phyloP scores from a whole-genome alignment of 768 basidiomycete genomes.

The Crucibulum laeve region DNA sequence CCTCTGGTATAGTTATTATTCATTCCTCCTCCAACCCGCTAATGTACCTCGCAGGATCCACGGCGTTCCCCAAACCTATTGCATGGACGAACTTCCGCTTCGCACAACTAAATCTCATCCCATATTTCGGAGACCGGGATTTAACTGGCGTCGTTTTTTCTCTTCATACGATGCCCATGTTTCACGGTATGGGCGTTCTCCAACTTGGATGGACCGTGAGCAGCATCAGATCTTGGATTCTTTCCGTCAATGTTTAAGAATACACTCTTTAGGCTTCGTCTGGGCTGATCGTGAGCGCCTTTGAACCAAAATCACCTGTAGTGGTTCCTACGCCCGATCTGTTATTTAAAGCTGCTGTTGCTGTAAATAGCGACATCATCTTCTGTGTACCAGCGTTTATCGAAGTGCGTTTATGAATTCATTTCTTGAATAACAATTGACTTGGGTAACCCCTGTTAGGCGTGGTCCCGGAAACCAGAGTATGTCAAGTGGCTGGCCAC shows the following conservation, averaged over 20 bases:
- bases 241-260: conserved; percentile 15
- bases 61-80: conserved; percentile 17
- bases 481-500: conserved; percentile 1
- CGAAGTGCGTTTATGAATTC: conserved; percentile 16
- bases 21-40: background rate
- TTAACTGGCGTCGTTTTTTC: conserved; percentile 16
- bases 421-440: background rate
- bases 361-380: conserved; percentile 14
- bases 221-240: too few species aligned
- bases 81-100: conserved; percentile 9
- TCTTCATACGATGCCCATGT: conserved; percentile 24
- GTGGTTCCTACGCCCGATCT: conserved; percentile 22
- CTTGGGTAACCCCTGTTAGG: conserved; percentile 1
- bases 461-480: conserved; percentile 10
- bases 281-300: conserved; percentile 21
- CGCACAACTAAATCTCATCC: conserved; percentile 9
- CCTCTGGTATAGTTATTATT: background rate
- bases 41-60: conserved; percentile 8
- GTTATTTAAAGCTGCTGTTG: conserved; percentile 18
- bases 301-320: conserved; percentile 21
- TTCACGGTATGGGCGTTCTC: conserved; percentile 24
- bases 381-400: conserved; percentile 25
- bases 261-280: conserved; percentile 13
- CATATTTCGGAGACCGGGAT: conserved; percentile 19
- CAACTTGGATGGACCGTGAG: conserved; percentile 13